Evolutionary conservation across 2,329 filamentous ascomycete species (phyloP).

Genomic region (Ceratocystis cubensis): DNA sequence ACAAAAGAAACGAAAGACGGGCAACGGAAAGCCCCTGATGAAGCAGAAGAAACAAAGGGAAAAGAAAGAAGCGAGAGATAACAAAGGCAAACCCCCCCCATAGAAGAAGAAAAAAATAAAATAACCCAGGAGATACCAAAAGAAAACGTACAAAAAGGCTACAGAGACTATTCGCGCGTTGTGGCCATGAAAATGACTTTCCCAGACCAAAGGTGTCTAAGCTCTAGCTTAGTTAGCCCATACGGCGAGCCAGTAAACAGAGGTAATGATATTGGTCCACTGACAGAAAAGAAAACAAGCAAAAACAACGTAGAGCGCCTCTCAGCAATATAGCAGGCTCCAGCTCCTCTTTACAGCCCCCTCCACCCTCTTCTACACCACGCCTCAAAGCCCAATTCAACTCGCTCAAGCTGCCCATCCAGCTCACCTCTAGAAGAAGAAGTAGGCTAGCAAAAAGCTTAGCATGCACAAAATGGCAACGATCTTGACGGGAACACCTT

Average conservation of each 20-base stretch:
- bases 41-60: neutral
- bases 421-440: constrained; percentile 62
- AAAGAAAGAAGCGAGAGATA: neutral
- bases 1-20: neutral
- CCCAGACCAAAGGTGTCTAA: too few species aligned
- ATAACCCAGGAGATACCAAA: neutral
- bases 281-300: neutral
- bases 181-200: too few species aligned
- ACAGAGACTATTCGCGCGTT: neutral
- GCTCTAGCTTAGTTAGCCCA: too few species aligned
- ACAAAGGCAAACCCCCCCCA: neutral
- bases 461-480: constrained; percentile 73
- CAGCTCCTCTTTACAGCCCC: neutral
- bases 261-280: constrained; percentile 7
- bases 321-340: constrained; percentile 4
- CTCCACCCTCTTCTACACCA: neutral
- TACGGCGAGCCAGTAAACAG: neutral
- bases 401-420: constrained; percentile 11
- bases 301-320: constrained; percentile 5
- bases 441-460: constrained; percentile 87
- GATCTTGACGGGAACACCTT: constrained; percentile 78
- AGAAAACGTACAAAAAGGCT: neutral
- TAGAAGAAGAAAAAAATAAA: neutral
- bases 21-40: neutral
- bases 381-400: neutral